These are phyloP conservation scores for Cladosporium halotolerans DNA, from an alignment of 2,329 filamentous ascomycete species.

Conservation along the genomic window DNA sequence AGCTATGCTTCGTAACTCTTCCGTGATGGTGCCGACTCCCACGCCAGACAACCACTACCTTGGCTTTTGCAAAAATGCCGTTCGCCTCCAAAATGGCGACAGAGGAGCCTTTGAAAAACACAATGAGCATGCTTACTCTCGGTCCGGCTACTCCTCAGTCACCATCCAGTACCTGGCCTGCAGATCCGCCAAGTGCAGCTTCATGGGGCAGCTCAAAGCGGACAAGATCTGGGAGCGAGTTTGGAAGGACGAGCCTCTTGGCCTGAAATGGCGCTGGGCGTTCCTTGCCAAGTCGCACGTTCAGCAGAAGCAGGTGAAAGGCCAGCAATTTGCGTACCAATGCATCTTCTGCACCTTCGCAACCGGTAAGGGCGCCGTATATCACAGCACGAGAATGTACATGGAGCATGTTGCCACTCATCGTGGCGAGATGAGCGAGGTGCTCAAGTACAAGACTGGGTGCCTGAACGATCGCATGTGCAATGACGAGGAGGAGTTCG, in stretches of 20 bases:
- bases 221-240: slow-evolving; percentile 25
- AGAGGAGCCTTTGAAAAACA: slow-evolving; percentile 26
- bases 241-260: slow-evolving; percentile 17
- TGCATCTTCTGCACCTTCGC: slow-evolving; percentile 44
- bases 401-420: slow-evolving; percentile 40
- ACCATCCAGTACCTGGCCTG: slow-evolving; percentile 32
- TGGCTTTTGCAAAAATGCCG: slow-evolving; percentile 43
- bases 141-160: slow-evolving; percentile 14
- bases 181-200: slow-evolving; percentile 38
- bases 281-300: slow-evolving; percentile 45
- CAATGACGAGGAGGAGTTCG: slow-evolving; percentile 38
- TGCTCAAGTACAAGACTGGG: slow-evolving; percentile 37
- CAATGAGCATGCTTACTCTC: slow-evolving; percentile 18
- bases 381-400: slow-evolving; percentile 36
- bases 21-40: slow-evolving; percentile 21
- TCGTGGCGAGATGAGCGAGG: slow-evolving; percentile 30
- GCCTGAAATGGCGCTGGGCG: slow-evolving; percentile 40
- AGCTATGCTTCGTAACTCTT: slow-evolving; percentile 7
- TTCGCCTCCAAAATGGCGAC: slow-evolving; percentile 34
- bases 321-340: slow-evolving; percentile 32
- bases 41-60: slow-evolving; percentile 29
- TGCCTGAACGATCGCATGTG: slow-evolving; percentile 39
- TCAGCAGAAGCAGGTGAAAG: slow-evolving; percentile 27
- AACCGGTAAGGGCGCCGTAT: slow-evolving; percentile 31
- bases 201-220: slow-evolving; percentile 32